Evolutionary conservation across 2,329 filamentous ascomycete species (phyloP), one percentile per base, ranked within the genome.

Genomic region (Exophiala xenobiotica): DNA sequence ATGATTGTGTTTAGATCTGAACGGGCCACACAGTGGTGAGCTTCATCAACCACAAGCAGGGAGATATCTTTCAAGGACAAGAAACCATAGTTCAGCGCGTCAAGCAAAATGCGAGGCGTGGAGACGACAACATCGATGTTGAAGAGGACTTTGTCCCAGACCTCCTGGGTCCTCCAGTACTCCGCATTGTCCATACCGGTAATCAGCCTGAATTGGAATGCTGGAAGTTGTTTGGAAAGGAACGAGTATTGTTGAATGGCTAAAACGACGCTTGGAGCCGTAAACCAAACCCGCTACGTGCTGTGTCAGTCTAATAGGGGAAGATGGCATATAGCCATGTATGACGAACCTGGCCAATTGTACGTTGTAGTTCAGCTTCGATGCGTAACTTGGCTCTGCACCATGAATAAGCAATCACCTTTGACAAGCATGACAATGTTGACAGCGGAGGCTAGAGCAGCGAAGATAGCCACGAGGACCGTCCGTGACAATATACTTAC

Each of bases 21-120:
- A 1, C 80, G 82, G 14, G 75, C 74, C 4, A 76, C 77, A 60
- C 87, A 92, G 64, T 90, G 84, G 64, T 95, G 90, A 7, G 87
- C 90, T 81, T 96, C 90, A 63, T 96, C 90, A 61, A 95, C 87
- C 0, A 95, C 78, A 12, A 95, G 70, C 3, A 96, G 72, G 4
- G 84, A 76, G 18, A 95, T 68, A 2, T 73, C 74, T 0, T 73
- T 64, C 61, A 95, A 78, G 1, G 66, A 74, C 1, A 95, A 78
- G 64, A 95, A 95, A 0, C 78, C 87, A 69, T 93, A 88, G 1
- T 70, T 73, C 33, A 95, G 74, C 2, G 88, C 88, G 67, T 95
- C 87, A 2, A 81, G 71, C 9, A 95, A 74, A 1, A 95, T 78
- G 53, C 87, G 83, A 53, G 86, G 83, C 0, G 90, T 93, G 0